Percentiles rank a stretch among this genome's conserved stretches.
Conservation (phyloP, 2,329 filamentous ascomycete species). For the Biscogniauxia mediterranea region DNA sequence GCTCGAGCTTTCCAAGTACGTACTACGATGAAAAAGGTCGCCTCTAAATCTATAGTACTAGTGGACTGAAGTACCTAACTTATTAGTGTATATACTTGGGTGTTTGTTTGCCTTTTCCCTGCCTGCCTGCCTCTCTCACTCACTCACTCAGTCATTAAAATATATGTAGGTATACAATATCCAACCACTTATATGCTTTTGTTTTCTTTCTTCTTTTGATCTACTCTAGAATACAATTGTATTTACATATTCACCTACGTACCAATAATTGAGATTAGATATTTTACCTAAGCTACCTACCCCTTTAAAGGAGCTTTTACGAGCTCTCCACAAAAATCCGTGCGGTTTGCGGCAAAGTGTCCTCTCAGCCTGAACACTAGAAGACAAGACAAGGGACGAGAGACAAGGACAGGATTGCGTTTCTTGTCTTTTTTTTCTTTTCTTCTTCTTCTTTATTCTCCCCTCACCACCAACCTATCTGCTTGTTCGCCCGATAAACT, state of each 20-base stretch:
- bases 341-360: conserved; percentile 29
- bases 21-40: not conserved
- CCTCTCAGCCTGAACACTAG: conserved; percentile 19
- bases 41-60: too few species aligned
- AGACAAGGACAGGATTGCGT: too few species aligned
- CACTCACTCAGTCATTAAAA: too few species aligned
- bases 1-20: not conserved
- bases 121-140: too few species aligned
- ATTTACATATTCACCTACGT: not conserved
- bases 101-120: too few species aligned
- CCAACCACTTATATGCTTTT: too few species aligned
- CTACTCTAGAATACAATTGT: not conserved
- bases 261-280: not conserved
- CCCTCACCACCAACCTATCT: not conserved
- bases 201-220: not conserved
- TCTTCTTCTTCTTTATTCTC: too few species aligned
- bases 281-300: not conserved
- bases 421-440: not conserved
- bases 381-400: not conserved
- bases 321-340: not conserved
- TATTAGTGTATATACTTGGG: too few species aligned
- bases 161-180: too few species aligned
- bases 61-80: too few species aligned
- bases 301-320: not conserved
- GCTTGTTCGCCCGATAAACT: not conserved